Base-by-base conservation (phyloP, 306 rosid species). In the Medicago arabica region DNA sequence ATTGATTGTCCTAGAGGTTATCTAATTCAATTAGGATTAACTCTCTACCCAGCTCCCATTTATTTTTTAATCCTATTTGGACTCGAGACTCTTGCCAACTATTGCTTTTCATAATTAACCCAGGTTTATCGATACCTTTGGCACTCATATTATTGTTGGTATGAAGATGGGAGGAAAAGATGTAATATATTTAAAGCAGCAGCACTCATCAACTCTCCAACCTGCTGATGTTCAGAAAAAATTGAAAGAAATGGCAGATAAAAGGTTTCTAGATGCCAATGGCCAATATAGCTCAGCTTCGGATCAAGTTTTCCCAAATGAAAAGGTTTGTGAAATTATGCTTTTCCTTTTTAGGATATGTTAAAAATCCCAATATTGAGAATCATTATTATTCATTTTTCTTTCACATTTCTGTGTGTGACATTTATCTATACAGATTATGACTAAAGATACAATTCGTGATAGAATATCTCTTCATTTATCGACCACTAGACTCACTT, bases 91-190 rank as follows among this genome's bases (percentile, higher is more conserved):
- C 21, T 76, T 38, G 39, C 75, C 11, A 72, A 75, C 68, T 51
- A 9, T 62, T 83, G 15, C 60, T 13, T 43, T 70, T 73, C 23
- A 23, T 77, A 8, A 66, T 74, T 50, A 62, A 79, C 78, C 66
- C 85, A 95, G 97, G 88, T 92, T 95, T 84, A 92, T 95, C 75
- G 89, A 90, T n/a, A 87, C 86, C 67, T 92, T 89, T 78, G 98
- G 98, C 72, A 95, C 98, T 62, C 98, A 92, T 83, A 85, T 95
- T 65, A 88, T 92, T 83, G 98, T 92, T 85, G 92, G 97, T 66
- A 83, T 95, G 85, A 95, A 90, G 85, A 95, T 95, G 97, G 98
- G 98, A 14, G 98, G 98, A 74, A 95, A 92, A 85, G 98, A 95
- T 85, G 93, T 89, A 76, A 90, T 95, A 84, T 95, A 89, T 82